Evolutionary conservation across 208 protist genomes (phyloP).

Genomic region (Wallacemonas rigidus): DNA sequence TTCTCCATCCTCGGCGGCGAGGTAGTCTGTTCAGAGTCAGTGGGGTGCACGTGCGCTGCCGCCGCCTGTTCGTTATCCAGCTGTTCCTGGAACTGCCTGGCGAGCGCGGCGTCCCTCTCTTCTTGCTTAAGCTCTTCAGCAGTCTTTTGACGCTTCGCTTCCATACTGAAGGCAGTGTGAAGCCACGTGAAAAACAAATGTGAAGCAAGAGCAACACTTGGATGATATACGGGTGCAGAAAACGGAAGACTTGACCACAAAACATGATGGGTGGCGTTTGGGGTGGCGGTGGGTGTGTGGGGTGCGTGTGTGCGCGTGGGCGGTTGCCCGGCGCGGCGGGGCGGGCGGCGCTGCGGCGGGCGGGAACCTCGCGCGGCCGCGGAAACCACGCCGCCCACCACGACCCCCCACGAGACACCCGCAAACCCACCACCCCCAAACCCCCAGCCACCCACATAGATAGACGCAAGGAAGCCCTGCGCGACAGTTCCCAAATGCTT

Average conservation of each 20-base stretch:
- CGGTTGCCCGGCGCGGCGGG: too few species aligned
- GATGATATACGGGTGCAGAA: neutral
- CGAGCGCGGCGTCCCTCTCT: conserved; percentile 56
- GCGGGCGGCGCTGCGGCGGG: too few species aligned
- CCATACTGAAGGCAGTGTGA: neutral
- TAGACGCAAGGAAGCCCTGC: too few species aligned
- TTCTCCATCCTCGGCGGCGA: conserved; percentile 1
- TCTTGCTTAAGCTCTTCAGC: conserved; percentile 47
- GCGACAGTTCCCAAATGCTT: conserved; percentile 8
- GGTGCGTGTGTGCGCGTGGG: too few species aligned
- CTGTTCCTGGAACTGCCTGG: conserved; percentile 63
- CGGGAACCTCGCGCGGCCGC: too few species aligned
- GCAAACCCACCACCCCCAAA: too few species aligned
- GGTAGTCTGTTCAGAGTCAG: neutral
- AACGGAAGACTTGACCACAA: neutral
- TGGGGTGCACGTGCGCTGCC: conserved; percentile 1
- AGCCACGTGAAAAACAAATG: neutral
- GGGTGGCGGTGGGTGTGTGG: too few species aligned
- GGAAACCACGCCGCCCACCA: too few species aligned
- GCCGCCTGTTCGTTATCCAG: conserved; percentile 26
- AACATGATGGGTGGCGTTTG: neutral
- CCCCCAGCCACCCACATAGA: too few species aligned
- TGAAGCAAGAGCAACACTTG: neutral
- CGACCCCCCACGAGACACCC: too few species aligned
- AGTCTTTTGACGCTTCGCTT: conserved; percentile 25